phyloP scores from a whole-genome alignment of 2,329 filamentous ascomycete species.

The Orbilia oligospora region DNA sequence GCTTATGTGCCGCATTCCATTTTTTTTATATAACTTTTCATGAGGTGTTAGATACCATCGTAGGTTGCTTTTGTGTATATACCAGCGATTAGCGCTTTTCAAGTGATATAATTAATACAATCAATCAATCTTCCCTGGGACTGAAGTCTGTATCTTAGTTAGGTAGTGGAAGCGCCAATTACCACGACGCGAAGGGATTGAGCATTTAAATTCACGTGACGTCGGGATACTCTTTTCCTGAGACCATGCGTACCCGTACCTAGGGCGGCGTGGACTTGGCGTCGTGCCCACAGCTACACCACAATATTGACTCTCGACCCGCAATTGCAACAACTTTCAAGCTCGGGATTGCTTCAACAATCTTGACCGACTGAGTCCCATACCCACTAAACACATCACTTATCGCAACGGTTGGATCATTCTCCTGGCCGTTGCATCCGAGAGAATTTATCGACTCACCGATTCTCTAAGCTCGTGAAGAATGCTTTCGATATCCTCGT shows the following conservation, averaged over 20 bases:
- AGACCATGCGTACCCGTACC: too few species aligned
- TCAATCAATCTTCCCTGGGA: neutral
- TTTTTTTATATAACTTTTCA: slow-evolving; percentile 10
- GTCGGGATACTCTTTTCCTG: neutral
- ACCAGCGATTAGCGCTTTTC: slow-evolving; percentile 26
- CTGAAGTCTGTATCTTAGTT: neutral
- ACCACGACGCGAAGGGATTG: too few species aligned
- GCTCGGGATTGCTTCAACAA: neutral
- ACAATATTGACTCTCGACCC: neutral
- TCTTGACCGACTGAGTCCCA: neutral
- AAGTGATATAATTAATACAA: neutral
- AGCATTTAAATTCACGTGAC: neutral
- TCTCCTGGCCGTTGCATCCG: neutral
- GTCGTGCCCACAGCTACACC: neutral
- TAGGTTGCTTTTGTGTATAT: slow-evolving; percentile 21
- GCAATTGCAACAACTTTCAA: slow-evolving; percentile 24
- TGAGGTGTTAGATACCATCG: slow-evolving; percentile 21
- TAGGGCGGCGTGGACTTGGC: neutral
- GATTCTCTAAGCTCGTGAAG: slow-evolving; percentile 19
- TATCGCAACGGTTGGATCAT: neutral
- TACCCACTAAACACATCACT: neutral
- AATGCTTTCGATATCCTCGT: slow-evolving; percentile 45
- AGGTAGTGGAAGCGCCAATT: too few species aligned
- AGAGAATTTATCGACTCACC: slow-evolving; percentile 11
- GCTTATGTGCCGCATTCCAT: neutral